These are phyloP conservation scores for Acidomyces sp. DNA, from an alignment of 495 filamentous ascomycete species.

Conservation along the genomic window DNA sequence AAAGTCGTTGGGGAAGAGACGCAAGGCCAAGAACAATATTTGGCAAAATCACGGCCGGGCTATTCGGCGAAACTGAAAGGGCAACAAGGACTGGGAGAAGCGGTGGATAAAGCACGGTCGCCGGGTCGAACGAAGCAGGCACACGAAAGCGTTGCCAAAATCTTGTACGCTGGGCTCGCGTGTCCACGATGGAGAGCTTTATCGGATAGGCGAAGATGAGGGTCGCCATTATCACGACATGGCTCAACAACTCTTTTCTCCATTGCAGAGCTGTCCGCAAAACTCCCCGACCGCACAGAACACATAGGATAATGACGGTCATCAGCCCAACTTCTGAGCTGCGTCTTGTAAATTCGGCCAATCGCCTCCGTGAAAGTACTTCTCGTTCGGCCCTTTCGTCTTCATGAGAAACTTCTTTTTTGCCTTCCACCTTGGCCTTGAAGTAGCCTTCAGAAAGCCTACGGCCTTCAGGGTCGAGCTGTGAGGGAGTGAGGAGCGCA, in stretches of 20 bases:
- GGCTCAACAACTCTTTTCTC: slow-evolving; percentile 24
- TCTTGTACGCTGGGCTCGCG: slow-evolving; percentile 1
- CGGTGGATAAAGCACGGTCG: slow-evolving; percentile 76
- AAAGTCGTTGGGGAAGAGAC: slow-evolving; percentile 56
- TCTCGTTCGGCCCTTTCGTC: slow-evolving; percentile 12
- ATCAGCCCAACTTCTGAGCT: slow-evolving; percentile 26
- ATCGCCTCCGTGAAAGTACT: slow-evolving; percentile 22
- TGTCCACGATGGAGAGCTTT: slow-evolving; percentile 20
- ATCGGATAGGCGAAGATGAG: slow-evolving; percentile 29
- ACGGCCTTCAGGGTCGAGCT: slow-evolving; percentile 42
- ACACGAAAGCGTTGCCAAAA: slow-evolving; percentile 44
- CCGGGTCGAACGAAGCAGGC: slow-evolving; percentile 72
- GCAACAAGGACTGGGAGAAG: slow-evolving; percentile 66
- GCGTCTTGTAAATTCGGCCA: slow-evolving; percentile 26
- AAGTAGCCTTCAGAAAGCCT: slow-evolving; percentile 17
- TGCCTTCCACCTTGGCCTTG: neutral
- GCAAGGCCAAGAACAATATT: slow-evolving; percentile 73
- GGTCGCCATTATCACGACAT: slow-evolving; percentile 30
- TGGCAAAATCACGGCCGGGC: slow-evolving; percentile 46
- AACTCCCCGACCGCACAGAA: slow-evolving; percentile 22
- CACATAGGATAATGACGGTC: slow-evolving; percentile 17
- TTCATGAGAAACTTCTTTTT: neutral
- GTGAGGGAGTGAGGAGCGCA: slow-evolving; percentile 42
- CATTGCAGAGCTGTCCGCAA: slow-evolving; percentile 19
- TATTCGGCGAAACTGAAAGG: slow-evolving; percentile 52